phyloP scores from a whole-genome alignment of 2,329 filamentous ascomycete genomes.

The Trichoderma sp. region DNA sequence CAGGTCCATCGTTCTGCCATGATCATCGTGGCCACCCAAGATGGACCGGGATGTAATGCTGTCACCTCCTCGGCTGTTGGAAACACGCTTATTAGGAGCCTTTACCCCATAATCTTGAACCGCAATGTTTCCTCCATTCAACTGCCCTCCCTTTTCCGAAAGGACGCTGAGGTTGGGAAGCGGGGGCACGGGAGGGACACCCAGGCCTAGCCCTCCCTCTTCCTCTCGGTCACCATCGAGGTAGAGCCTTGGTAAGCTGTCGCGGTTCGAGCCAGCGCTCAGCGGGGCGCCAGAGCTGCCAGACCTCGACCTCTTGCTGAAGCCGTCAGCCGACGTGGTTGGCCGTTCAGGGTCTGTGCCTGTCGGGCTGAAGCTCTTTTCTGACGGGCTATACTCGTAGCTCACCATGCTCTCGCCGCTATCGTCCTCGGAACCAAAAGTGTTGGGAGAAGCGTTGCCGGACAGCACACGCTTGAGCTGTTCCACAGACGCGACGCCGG shows the following conservation, averaged over 20 bases:
- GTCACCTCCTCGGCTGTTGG: conserved; percentile 45
- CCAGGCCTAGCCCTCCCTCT: conserved; percentile 30
- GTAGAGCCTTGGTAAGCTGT: conserved; percentile 30
- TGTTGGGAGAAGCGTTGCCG: conserved; percentile 46
- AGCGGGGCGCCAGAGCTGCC: conserved; percentile 42
- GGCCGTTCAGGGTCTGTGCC: conserved; percentile 27
- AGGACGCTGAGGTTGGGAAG: conserved; percentile 43
- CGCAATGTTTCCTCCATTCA: conserved; percentile 30
- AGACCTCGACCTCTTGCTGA: conserved; percentile 35
- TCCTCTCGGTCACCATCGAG: conserved; percentile 28
- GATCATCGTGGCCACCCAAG: conserved; percentile 34
- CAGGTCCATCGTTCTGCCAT: conserved; percentile 43
- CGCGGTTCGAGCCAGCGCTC: conserved; percentile 42
- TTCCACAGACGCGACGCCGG: conserved; percentile 59
- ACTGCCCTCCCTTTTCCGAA: conserved; percentile 31
- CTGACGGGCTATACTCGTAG: conserved; percentile 66
- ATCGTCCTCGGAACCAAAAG: conserved; percentile 47
- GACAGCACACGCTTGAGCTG: conserved; percentile 62
- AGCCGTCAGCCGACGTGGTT: conserved; percentile 30
- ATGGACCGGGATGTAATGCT: conserved; percentile 37
- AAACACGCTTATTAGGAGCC: conserved; percentile 33
- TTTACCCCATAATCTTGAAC: conserved; percentile 39
- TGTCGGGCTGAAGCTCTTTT: conserved; percentile 58
- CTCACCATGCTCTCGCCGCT: conserved; percentile 69
- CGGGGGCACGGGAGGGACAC: conserved; percentile 57